Evolutionary conservation across 352 stramenopile genomes (phyloP).

Genomic region (Phytopythium litorale): DNA sequence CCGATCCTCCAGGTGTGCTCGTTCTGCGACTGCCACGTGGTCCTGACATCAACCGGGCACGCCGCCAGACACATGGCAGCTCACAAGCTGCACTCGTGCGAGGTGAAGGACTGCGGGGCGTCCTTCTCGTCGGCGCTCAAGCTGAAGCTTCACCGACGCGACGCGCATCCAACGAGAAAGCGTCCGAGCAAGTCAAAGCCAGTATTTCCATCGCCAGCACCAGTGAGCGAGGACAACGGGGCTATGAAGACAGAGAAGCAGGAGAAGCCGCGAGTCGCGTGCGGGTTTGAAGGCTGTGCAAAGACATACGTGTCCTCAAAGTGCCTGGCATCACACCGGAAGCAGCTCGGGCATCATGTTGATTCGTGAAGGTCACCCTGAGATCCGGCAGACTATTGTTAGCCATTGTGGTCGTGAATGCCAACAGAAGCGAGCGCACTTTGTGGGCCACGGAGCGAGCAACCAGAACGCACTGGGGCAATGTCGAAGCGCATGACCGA

Average conservation of each 20-base stretch:
- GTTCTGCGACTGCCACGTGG: constrained; percentile 30
- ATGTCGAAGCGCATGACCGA: constrained; percentile 28
- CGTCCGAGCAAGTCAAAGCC: neutral
- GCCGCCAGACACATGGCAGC: constrained; percentile 15
- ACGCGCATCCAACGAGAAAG: constrained; percentile 8
- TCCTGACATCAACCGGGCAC: constrained; percentile 23
- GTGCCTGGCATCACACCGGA: constrained; percentile 27
- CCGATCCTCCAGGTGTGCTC: constrained; percentile 20
- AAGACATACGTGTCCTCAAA: constrained; percentile 42
- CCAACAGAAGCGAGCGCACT: neutral
- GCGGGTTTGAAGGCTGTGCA: constrained; percentile 21
- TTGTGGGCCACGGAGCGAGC: too few species aligned
- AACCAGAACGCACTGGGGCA: neutral
- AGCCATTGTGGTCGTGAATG: neutral
- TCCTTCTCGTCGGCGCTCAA: constrained; percentile 23
- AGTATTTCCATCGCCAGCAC: neutral
- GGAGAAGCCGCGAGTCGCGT: constrained; percentile 15
- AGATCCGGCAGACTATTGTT: neutral
- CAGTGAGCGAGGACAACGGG: neutral
- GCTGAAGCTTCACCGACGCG: constrained; percentile 25
- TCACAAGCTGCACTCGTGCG: constrained; percentile 29
- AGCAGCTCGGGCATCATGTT: constrained; percentile 11
- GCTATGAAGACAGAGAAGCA: neutral
- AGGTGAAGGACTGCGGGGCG: constrained; percentile 19
- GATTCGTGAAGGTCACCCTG: neutral